Conservation (phyloP, 2,329 filamentous ascomycete genomes). For the Cordyceps cateniannulata region DNA sequence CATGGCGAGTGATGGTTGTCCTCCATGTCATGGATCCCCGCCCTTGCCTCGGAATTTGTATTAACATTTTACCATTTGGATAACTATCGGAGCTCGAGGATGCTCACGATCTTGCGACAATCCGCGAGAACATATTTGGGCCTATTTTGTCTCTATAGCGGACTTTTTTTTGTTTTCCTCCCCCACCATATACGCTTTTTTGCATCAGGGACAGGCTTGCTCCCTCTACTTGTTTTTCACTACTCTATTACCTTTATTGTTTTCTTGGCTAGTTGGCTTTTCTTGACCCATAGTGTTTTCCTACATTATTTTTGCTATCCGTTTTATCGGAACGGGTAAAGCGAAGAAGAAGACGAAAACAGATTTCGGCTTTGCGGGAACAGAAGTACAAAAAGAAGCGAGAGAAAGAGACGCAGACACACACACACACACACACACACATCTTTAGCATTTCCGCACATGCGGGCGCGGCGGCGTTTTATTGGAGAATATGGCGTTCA, state of each 20-base stretch:
- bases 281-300: not conserved
- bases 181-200: slow-evolving; percentile 6
- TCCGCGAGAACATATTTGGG: not conserved
- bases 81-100: not conserved
- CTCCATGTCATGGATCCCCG: not conserved
- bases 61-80: slow-evolving; percentile 4
- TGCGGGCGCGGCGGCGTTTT: slow-evolving; percentile 11
- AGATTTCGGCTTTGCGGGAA: not conserved
- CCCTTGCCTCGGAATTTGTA: not conserved
- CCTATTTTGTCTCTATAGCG: not conserved
- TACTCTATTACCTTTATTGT: not conserved
- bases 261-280: slow-evolving; percentile 8
- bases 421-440: not conserved
- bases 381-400: not conserved
- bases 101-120: not conserved
- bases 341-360: not conserved
- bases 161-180: not conserved
- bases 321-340: not conserved
- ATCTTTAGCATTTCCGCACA: slow-evolving; percentile 11
- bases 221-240: slow-evolving; percentile 2
- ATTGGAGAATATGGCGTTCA: slow-evolving; percentile 8
- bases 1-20: not conserved
- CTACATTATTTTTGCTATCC: not conserved
- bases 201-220: slow-evolving; percentile 10
- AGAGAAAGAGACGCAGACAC: not conserved